Percentiles rank a stretch among this genome's conserved stretches.
Evolutionary conservation across 2,329 filamentous ascomycete species (phyloP).

Genomic region (Scedosporium dehoogii): DNA sequence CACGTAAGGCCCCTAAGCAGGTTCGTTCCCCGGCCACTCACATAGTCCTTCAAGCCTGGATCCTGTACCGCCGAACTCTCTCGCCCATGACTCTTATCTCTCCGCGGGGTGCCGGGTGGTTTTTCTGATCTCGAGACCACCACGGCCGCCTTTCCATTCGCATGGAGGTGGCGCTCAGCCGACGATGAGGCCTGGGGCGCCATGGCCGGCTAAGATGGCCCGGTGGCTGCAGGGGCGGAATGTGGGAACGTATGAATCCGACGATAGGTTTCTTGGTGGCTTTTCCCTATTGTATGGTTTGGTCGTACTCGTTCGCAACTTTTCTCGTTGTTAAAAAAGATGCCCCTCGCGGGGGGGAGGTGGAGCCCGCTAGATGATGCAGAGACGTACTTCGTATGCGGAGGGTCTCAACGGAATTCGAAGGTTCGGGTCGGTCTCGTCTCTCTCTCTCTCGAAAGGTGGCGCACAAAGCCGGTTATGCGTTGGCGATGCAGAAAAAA

Average conservation of each 20-base stretch:
- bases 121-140: slow-evolving; percentile 32
- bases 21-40: slow-evolving; percentile 35
- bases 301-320: background rate
- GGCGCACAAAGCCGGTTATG: background rate
- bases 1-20: background rate
- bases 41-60: slow-evolving; percentile 70
- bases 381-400: background rate
- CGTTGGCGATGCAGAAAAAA: background rate
- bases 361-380: background rate
- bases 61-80: slow-evolving; percentile 60
- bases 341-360: background rate
- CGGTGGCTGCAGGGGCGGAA: background rate
- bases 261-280: background rate
- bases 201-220: slow-evolving; percentile 5
- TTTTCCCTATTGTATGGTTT: background rate
- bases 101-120: slow-evolving; percentile 48
- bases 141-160: slow-evolving; percentile 31
- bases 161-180: slow-evolving; percentile 27
- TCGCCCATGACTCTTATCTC: slow-evolving; percentile 45
- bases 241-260: background rate
- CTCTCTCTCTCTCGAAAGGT: background rate
- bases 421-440: background rate
- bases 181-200: slow-evolving; percentile 3
- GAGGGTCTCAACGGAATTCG: background rate
- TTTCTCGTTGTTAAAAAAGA: background rate